These are phyloP conservation scores for Saxispiralis lemnorum DNA, from an alignment of 495 filamentous ascomycete species.

Conservation along the genomic window DNA sequence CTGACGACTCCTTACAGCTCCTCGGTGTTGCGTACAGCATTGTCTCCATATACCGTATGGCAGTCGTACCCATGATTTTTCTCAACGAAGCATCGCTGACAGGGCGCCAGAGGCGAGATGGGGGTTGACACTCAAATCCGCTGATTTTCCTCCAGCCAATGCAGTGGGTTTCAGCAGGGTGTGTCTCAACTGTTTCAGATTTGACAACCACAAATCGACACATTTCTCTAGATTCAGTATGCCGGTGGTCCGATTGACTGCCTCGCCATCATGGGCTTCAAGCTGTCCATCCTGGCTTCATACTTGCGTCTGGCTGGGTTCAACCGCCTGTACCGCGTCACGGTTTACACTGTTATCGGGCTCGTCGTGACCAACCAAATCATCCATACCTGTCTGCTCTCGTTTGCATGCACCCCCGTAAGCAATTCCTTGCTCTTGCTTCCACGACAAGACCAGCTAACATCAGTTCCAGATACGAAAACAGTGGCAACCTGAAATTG, in stretches of 20 bases:
- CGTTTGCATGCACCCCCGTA: slow-evolving; percentile 4
- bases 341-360: neutral
- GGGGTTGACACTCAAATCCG: neutral
- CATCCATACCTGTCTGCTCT: slow-evolving; percentile 5
- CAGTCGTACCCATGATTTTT: no score
- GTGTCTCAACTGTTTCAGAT: no score
- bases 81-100: no score
- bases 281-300: neutral
- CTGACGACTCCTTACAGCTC: neutral
- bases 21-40: slow-evolving; percentile 3
- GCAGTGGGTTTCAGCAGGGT: slow-evolving; percentile 2
- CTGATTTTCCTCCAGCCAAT: slow-evolving; percentile 3
- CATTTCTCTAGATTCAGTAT: neutral
- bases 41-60: neutral
- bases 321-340: neutral
- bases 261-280: slow-evolving; percentile 7
- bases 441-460: no score
- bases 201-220: no score
- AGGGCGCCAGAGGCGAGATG: neutral
- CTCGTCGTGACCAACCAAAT: slow-evolving; percentile 3
- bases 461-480: neutral
- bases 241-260: slow-evolving; percentile 4
- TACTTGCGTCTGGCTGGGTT: slow-evolving; percentile 4
- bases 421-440: no score
- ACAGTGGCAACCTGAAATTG: slow-evolving; percentile 2